These are phyloP conservation scores for Ophiocordyceps camponoti-leonardi DNA, from an alignment of 2,329 filamentous ascomycete species.

Conservation along the genomic window DNA sequence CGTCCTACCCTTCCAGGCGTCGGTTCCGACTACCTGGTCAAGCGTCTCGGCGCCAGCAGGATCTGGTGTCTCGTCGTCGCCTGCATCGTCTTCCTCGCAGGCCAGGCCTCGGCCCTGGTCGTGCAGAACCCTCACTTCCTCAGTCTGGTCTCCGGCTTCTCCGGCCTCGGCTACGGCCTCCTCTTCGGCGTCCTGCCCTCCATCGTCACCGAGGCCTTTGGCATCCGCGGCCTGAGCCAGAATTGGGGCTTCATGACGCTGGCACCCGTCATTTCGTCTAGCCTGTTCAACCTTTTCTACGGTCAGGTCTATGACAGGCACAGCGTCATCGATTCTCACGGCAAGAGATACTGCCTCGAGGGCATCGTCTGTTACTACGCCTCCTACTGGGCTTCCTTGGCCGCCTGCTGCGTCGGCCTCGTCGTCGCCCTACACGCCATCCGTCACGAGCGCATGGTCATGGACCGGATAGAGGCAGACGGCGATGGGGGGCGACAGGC, in stretches of 20 bases:
- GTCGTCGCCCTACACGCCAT: conserved; percentile 56
- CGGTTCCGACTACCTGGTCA: conserved; percentile 80
- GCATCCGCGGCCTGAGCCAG: conserved; percentile 72
- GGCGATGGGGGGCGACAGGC: neutral
- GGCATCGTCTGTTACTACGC: conserved; percentile 66
- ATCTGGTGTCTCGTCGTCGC: conserved; percentile 82
- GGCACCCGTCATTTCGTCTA: conserved; percentile 71
- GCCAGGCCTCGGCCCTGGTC: conserved; percentile 59
- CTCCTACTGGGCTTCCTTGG: conserved; percentile 67
- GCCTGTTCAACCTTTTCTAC: conserved; percentile 87
- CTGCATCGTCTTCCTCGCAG: conserved; percentile 58
- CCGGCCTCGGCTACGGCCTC: conserved; percentile 80
- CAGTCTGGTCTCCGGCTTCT: conserved; percentile 63
- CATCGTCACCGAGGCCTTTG: conserved; percentile 78
- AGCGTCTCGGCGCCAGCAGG: conserved; percentile 60
- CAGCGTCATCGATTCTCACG: conserved; percentile 48
- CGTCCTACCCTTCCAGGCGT: conserved; percentile 46
- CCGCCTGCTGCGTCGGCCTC: conserved; percentile 52
- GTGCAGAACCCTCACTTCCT: conserved; percentile 65
- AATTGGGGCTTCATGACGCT: conserved; percentile 97
- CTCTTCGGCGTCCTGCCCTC: conserved; percentile 90
- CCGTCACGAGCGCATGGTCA: conserved; percentile 30
- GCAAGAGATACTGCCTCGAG: conserved; percentile 57
- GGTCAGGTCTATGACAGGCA: conserved; percentile 70
- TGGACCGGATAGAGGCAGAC: neutral